Base-by-base conservation (phyloP, 2,329 filamentous ascomycete genomes). In the Dissoconium aciculare region DNA sequence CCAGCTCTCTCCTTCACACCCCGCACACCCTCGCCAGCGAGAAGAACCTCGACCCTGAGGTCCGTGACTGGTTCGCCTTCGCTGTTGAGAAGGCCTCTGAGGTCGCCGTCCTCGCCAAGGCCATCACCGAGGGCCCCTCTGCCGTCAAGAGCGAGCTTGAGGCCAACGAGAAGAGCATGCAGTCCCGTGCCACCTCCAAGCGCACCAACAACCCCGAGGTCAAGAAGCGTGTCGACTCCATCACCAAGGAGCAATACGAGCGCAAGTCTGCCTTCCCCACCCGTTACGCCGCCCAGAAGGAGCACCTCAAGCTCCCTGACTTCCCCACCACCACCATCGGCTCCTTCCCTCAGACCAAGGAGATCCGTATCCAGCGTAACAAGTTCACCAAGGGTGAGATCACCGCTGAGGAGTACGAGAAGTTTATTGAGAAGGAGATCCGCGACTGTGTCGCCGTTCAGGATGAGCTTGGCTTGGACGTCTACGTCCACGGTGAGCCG, bases 291-390 rank as follows among this genome's bases (percentile, higher is more conserved):
- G 72, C 82, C 60, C 89, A 98, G 69, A 78, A 87, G 69, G 75
- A 78, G 64, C 77, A 82, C 64, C 80, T 98, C 55, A 85, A 80
- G 56, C 80, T 98, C 39, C 89, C 89, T 48, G 69, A 87, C 45
- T 98, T 98, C 81, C 89, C 89, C 43, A 98, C 89, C 56, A 98
- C 89, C 59, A 98, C 89, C 58, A 98, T 98, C 47, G 89, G 89
- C 49, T 95, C 87, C 35, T 98, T 98, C 81, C 89, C 89, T 49
- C 89, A 98, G 71, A 98, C 89, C 60, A 85, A 87, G 71, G 83
- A 95, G 63, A 98, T 98, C 66, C 84, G 89, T 66, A 66, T 91
- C 51, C 76, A 85, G 66, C 81, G 89, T 55, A 92, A 89, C 74
- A 93, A 89, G 72, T 83, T 94, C 69, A 92, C 85, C 71, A 98